Percentiles rank a stretch among this genome's conserved stretches.
phyloP scores from a whole-genome alignment of 257 asterid species.

The Fraxinus pennsylvanica region DNA sequence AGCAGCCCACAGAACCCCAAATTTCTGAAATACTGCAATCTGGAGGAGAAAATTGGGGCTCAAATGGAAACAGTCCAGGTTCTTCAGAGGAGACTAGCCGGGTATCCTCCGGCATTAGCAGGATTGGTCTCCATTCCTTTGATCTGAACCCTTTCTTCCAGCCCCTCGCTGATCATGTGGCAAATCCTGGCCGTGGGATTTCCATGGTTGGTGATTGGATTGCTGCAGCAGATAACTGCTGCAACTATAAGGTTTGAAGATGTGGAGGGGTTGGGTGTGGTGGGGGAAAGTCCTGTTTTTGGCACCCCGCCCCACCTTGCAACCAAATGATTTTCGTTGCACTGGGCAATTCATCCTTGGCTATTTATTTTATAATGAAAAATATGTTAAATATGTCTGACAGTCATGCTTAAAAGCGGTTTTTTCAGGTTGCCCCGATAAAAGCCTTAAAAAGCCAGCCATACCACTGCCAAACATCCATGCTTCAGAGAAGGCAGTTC shows the following conservation, averaged over 20 bases:
- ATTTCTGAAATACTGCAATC: constrained; percentile 50
- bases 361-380: constrained; percentile 27
- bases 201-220: constrained; percentile 43
- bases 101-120: constrained; percentile 2
- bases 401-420: neutral
- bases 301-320: constrained; percentile 34
- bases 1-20: constrained; percentile 37
- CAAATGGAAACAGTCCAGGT: constrained; percentile 33
- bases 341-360: constrained; percentile 79
- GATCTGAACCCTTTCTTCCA: constrained; percentile 37
- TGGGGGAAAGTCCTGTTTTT: constrained; percentile 9
- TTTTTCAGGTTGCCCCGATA: neutral
- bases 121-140: constrained; percentile 35
- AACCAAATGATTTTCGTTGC: constrained; percentile 45
- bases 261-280: constrained; percentile 7
- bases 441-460: neutral
- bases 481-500: neutral
- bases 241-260: constrained; percentile 34
- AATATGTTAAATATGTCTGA: neutral
- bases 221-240: constrained; percentile 31
- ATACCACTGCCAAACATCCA: neutral
- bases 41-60: constrained; percentile 37
- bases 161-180: constrained; percentile 35
- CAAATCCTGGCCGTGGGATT: constrained; percentile 41
- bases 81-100: constrained; percentile 35